Evolutionary conservation across 768 basidiomycete species (phyloP).

Genomic region (Podaxis sp.): DNA sequence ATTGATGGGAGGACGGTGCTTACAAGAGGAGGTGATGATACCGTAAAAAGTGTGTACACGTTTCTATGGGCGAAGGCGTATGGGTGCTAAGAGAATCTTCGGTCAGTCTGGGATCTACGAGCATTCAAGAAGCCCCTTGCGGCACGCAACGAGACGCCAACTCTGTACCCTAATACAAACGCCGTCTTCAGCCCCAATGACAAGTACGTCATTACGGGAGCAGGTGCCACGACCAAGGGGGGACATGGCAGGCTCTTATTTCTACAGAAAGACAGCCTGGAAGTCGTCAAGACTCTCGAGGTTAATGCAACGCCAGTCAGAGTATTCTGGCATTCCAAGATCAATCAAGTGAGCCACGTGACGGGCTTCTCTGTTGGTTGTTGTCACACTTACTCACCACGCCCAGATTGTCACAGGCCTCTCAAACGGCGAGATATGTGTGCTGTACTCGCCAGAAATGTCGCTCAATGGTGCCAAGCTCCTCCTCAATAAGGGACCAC

Average conservation of each 20-base stretch:
- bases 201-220: conserved; percentile 81
- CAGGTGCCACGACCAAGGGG: conserved; percentile 62
- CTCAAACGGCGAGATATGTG: conserved; percentile 82
- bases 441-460: conserved; percentile 87
- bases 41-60: conserved; percentile 78
- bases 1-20: conserved; percentile 82
- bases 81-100: conserved; percentile 5
- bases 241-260: conserved; percentile 71
- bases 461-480: conserved; percentile 93
- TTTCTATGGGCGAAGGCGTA: conserved; percentile 8
- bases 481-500: conserved; percentile 80
- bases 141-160: conserved; percentile 56
- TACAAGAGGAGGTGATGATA: conserved; percentile 92
- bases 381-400: conserved; percentile 14
- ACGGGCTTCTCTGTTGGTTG: conserved; percentile 7
- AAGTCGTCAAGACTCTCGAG: conserved; percentile 60
- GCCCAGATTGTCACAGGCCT: conserved; percentile 80
- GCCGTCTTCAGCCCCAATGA: conserved; percentile 95
- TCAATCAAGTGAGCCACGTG: conserved; percentile 77
- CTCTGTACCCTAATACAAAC: conserved; percentile 90
- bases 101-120: conserved; percentile 89
- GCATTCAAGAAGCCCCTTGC: conserved; percentile 87
- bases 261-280: conserved; percentile 64
- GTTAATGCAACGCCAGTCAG: conserved; percentile 82
- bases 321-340: conserved; percentile 93